These are phyloP conservation scores for Diaporthe aspalathi DNA, from an alignment of 2,329 filamentous ascomycete genomes.

Conservation along the genomic window DNA sequence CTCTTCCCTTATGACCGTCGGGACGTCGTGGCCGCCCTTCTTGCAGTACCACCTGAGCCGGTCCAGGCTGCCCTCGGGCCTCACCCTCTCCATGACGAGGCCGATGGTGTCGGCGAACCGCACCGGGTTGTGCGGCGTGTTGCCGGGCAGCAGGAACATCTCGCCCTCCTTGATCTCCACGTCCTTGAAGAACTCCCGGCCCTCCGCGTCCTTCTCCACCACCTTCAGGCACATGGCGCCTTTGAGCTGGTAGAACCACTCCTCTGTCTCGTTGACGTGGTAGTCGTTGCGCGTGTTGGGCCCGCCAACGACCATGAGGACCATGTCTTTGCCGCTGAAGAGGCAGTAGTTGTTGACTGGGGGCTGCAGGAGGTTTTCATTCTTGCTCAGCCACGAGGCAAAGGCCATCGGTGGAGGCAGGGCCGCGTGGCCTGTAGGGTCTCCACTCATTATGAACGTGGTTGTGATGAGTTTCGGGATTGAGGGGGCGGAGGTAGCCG, in stretches of 20 bases:
- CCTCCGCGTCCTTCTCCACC: constrained; percentile 36
- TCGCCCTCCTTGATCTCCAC: constrained; percentile 40
- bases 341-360: constrained; percentile 44
- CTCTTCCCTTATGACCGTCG: constrained; percentile 41
- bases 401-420: constrained; percentile 42
- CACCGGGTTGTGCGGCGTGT: constrained; percentile 42
- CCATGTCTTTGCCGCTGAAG: constrained; percentile 41
- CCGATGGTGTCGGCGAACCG: constrained; percentile 42
- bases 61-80: constrained; percentile 41
- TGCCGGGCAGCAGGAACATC: constrained; percentile 41
- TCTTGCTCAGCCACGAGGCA: constrained; percentile 40
- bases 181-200: constrained; percentile 37
- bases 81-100: constrained; percentile 42
- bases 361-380: constrained; percentile 40
- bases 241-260: constrained; percentile 44
- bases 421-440: constrained; percentile 27
- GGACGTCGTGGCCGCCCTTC: constrained; percentile 41
- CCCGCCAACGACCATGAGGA: constrained; percentile 43
- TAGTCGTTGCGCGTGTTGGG: constrained; percentile 43
- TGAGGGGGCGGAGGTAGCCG: too few relatives aligned
- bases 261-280: constrained; percentile 43
- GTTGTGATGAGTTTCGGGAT: not conserved
- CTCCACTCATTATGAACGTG: constrained; percentile 16
- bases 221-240: constrained; percentile 42
- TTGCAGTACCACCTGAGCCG: constrained; percentile 42